These are phyloP conservation scores for Exophiala bonariae DNA, from an alignment of 2,329 filamentous ascomycete genomes.

Conservation along the genomic window DNA sequence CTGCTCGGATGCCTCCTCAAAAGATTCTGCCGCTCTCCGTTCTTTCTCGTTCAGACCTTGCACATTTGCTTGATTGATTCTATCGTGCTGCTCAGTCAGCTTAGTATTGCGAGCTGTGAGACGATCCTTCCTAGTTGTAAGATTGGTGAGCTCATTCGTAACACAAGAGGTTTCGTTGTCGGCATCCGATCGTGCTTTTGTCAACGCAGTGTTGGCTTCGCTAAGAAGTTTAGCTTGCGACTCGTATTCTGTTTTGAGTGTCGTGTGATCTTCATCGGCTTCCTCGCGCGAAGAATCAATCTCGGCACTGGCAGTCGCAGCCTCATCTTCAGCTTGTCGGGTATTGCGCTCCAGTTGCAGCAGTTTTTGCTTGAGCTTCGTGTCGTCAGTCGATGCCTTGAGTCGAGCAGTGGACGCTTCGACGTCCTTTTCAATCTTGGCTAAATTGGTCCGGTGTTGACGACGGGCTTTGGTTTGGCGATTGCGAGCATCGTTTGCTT, in stretches of 20 bases:
- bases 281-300: conserved; percentile 60
- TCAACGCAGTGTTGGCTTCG: conserved; percentile 51
- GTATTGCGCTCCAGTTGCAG: conserved; percentile 64
- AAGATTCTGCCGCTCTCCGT: conserved; percentile 47
- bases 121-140: conserved; percentile 59
- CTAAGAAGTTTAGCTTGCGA: conserved; percentile 54
- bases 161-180: conserved; percentile 53
- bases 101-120: conserved; percentile 58
- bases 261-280: conserved; percentile 53
- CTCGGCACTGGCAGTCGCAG: conserved; percentile 56
- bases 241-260: conserved; percentile 56
- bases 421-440: conserved; percentile 62
- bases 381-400: conserved; percentile 60
- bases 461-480: conserved; percentile 60
- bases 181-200: conserved; percentile 51
- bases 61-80: conserved; percentile 58
- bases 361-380: conserved; percentile 61
- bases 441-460: conserved; percentile 60
- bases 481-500: conserved; percentile 59
- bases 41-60: conserved; percentile 58
- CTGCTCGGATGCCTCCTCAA: conserved; percentile 47
- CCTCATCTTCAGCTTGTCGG: conserved; percentile 63
- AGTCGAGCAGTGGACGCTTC: conserved; percentile 59
- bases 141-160: conserved; percentile 32
- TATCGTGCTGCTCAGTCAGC: conserved; percentile 62